Percentiles rank a stretch among this genome's conserved stretches.
Conservation (phyloP, 2,329 filamentous ascomycete genomes). For the Nigrospora sphaerica region DNA sequence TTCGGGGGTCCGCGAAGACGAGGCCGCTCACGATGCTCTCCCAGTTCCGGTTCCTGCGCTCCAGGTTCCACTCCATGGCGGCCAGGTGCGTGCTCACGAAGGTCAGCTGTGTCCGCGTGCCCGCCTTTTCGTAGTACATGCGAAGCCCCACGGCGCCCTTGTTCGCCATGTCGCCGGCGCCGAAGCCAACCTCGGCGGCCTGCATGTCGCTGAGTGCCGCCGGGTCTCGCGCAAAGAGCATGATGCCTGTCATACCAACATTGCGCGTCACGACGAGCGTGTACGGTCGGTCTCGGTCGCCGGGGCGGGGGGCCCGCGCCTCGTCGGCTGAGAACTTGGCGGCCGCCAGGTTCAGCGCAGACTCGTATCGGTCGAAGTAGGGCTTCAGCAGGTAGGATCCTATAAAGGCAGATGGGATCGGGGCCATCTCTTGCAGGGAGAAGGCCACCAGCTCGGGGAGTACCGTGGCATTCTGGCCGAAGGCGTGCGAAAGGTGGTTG, state of each 20-base stretch:
- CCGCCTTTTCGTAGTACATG: conserved; percentile 47
- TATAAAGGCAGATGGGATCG: conserved; percentile 76
- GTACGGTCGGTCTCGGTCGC: conserved; percentile 42
- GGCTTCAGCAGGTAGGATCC: conserved; percentile 71
- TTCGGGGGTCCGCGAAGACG: conserved; percentile 59
- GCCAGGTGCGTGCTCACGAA: conserved; percentile 86
- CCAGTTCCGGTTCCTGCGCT: conserved; percentile 82
- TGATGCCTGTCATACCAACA: conserved; percentile 81
- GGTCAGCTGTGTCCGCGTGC: conserved; percentile 57
- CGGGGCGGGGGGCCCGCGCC: conserved; percentile 8
- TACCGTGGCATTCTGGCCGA: conserved; percentile 39
- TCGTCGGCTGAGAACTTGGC: conserved; percentile 25
- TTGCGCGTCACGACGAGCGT: conserved; percentile 65
- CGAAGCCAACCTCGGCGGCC: conserved; percentile 78
- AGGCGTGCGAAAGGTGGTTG: conserved; percentile 55
- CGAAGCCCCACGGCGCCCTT: conserved; percentile 86
- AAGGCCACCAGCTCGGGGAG: conserved; percentile 50
- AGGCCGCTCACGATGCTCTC: conserved; percentile 71
- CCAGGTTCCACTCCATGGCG: conserved; percentile 73
- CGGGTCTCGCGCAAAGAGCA: conserved; percentile 70
- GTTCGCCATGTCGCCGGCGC: conserved; percentile 83
- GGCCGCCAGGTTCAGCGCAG: conserved; percentile 66
- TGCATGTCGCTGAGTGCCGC: conserved; percentile 58
- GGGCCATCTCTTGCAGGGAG: conserved; percentile 88
- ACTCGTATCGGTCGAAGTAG: conserved; percentile 66